A percentile compares a stretch with the other conserved stretches of the same genome.
Conservation (phyloP, 163 green algal genomes). For the Chlamydomonas reinhardtii region DNA sequence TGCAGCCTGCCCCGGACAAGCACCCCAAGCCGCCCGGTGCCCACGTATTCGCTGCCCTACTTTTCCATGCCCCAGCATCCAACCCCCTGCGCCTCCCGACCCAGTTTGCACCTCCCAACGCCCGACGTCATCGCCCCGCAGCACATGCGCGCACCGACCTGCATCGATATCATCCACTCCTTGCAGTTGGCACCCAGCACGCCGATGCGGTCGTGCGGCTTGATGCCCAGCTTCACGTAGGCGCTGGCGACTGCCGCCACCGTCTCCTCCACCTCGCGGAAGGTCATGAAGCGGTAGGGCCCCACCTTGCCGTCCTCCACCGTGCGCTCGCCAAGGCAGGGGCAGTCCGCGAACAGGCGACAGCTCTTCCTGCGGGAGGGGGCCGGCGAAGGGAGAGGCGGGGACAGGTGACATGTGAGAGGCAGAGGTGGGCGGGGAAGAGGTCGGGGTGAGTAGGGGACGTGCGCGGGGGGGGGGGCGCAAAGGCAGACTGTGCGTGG, state of each 20-base stretch:
- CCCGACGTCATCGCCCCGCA: no score
- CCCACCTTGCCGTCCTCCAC: slow-evolving; percentile 51
- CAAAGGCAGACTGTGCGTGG: no score
- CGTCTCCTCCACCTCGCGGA: slow-evolving; percentile 55
- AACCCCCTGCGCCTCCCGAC: no score
- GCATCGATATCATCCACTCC: slow-evolving; percentile 94
- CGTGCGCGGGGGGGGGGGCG: no score
- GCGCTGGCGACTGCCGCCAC: slow-evolving; percentile 52
- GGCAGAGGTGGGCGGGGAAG: no score
- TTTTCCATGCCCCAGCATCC: no score
- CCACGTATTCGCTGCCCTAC: no score
- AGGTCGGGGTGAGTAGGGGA: no score
- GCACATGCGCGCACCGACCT: slow-evolving; percentile 52
- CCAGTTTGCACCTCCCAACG: no score
- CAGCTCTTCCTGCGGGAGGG: slow-evolving; percentile 19
- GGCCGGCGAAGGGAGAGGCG: neutral
- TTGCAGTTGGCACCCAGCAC: slow-evolving; percentile 88
- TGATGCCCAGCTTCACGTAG: slow-evolving; percentile 57
- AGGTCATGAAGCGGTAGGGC: slow-evolving; percentile 73
- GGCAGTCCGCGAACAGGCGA: slow-evolving; percentile 56
- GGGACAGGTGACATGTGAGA: neutral
- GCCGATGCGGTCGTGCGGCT: slow-evolving; percentile 60
- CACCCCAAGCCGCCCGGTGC: no score
- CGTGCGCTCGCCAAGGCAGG: slow-evolving; percentile 77
- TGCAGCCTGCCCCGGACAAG: no score